Percentiles rank a stretch among this genome's conserved stretches.
phyloP scores from a whole-genome alignment of 176 grass and related monocot genomes.

The Carex cristatella region DNA sequence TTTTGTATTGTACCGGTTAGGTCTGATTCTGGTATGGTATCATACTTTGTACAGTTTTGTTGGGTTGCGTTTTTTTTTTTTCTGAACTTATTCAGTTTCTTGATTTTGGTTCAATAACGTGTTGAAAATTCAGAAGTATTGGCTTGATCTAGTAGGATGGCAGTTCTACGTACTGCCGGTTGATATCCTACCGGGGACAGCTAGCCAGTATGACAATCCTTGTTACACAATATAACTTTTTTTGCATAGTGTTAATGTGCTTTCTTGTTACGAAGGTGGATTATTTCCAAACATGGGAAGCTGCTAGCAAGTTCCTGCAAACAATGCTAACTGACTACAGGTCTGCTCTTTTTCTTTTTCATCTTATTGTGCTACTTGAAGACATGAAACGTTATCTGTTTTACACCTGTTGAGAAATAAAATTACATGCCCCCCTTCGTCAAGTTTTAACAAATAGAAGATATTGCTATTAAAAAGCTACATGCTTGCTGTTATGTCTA shows the following conservation, averaged over 20 bases:
- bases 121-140: background rate
- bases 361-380: conserved; percentile 1
- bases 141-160: background rate
- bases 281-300: conserved; percentile 66
- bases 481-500: background rate
- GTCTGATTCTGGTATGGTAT: background rate
- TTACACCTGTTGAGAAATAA: background rate
- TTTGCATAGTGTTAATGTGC: background rate
- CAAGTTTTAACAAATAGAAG: background rate
- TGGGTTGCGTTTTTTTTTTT: background rate
- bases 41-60: background rate
- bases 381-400: background rate
- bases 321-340: conserved; percentile 80
- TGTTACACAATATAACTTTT: background rate
- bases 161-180: background rate
- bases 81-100: background rate
- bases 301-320: conserved; percentile 75
- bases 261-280: conserved; percentile 51
- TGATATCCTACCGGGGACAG: background rate
- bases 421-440: background rate
- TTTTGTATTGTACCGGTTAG: background rate
- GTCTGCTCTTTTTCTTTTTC: conserved; percentile 37
- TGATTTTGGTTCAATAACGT: background rate
- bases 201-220: background rate
- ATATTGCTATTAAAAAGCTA: background rate